phyloP scores from a whole-genome alignment of 2,329 filamentous ascomycete genomes.

The Ophiostoma perfectum region DNA sequence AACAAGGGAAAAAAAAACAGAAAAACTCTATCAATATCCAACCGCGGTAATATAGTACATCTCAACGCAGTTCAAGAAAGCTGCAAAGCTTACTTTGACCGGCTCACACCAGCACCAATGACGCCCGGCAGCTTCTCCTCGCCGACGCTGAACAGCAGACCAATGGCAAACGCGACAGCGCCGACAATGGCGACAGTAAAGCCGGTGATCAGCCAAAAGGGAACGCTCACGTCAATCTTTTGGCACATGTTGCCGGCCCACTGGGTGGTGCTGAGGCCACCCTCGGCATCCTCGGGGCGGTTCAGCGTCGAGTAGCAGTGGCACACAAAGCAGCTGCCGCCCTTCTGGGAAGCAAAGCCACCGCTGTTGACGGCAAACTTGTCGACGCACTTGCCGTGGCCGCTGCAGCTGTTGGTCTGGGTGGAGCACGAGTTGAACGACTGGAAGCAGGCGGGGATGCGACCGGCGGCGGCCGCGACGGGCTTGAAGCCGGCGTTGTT shows the following conservation, averaged over 20 bases:
- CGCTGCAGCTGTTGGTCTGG: constrained; percentile 72
- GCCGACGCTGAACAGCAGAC: constrained; percentile 76
- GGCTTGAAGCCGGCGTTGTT: constrained; percentile 5
- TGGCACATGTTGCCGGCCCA: constrained; percentile 86
- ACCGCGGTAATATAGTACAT: constrained; percentile 13
- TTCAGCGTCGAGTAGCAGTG: constrained; percentile 58
- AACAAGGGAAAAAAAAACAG: background rate
- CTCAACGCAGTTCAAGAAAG: background rate
- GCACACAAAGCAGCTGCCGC: constrained; percentile 65
- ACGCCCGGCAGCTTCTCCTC: constrained; percentile 86
- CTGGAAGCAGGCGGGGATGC: constrained; percentile 68
- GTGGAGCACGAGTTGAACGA: constrained; percentile 62
- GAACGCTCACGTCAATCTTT: constrained; percentile 82
- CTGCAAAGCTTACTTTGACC: constrained; percentile 50
- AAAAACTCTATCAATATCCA: constrained; percentile 3
- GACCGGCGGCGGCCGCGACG: constrained; percentile 29
- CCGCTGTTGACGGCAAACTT: constrained; percentile 51
- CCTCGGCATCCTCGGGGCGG: constrained; percentile 33
- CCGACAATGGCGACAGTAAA: constrained; percentile 67
- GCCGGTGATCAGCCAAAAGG: constrained; percentile 80
- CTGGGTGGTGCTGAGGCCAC: constrained; percentile 49
- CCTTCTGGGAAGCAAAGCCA: constrained; percentile 29
- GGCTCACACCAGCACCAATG: constrained; percentile 88
- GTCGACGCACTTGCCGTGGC: constrained; percentile 70
- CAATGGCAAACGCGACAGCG: constrained; percentile 64